These are phyloP conservation scores for Emmonsiellopsis sp. DNA, from an alignment of 2,329 filamentous ascomycete genomes.

Conservation along the genomic window DNA sequence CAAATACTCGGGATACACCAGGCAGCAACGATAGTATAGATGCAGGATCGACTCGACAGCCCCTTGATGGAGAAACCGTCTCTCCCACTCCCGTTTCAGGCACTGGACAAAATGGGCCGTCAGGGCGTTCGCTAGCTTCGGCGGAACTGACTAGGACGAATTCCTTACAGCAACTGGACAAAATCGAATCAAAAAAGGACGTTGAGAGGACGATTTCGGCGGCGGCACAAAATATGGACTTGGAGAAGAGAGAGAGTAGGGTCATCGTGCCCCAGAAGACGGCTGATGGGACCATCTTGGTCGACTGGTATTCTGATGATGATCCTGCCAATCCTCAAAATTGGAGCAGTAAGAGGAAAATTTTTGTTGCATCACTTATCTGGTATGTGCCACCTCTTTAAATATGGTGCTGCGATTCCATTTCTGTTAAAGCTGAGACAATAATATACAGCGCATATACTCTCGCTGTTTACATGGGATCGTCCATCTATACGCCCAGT, in stretches of 20 bases:
- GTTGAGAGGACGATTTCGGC: neutral
- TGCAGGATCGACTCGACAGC: neutral
- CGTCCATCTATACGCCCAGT: slow-evolving; percentile 43
- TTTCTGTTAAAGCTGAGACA: neutral
- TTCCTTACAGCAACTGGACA: neutral
- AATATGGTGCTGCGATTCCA: neutral
- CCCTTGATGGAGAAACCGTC: neutral
- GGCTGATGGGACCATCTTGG: slow-evolving; percentile 30
- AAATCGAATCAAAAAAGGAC: neutral
- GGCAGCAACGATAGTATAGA: neutral
- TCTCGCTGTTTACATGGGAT: slow-evolving; percentile 44
- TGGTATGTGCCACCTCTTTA: neutral
- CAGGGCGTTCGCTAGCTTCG: neutral
- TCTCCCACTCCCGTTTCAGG: neutral
- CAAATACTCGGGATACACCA: too few relatives aligned
- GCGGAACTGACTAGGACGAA: neutral
- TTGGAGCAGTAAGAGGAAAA: slow-evolving; percentile 40
- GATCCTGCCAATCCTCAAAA: slow-evolving; percentile 50
- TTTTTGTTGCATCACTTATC: slow-evolving; percentile 32
- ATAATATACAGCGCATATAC: slow-evolving; percentile 19
- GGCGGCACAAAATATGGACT: neutral
- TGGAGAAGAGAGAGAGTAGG: neutral
- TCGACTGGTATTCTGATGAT: slow-evolving; percentile 47
- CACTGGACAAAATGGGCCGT: neutral
- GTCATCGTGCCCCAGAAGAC: neutral